phyloP scores from a whole-genome alignment of 352 stramenopile genomes.

The Globisporangium abappressorium region DNA sequence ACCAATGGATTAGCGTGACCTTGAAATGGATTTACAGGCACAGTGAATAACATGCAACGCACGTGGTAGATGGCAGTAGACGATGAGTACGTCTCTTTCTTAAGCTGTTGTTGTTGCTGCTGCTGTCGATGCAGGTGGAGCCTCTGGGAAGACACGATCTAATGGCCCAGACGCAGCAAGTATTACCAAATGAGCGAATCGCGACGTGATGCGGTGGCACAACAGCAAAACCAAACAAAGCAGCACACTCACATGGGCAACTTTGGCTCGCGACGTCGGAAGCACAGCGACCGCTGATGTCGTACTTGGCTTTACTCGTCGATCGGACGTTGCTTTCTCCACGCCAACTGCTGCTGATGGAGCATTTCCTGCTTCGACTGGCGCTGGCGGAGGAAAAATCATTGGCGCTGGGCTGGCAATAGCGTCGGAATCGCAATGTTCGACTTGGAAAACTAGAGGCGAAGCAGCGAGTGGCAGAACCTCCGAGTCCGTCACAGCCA shows the following conservation, averaged over 20 bases:
- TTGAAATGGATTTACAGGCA: neutral
- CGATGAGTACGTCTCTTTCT: neutral
- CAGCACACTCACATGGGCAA: conserved; percentile 7
- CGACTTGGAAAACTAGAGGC: neutral
- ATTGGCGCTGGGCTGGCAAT: neutral
- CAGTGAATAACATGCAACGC: neutral
- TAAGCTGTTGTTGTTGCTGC: conserved; percentile 4
- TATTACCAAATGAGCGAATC: neutral
- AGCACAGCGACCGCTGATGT: conserved; percentile 1
- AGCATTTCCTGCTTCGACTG: neutral
- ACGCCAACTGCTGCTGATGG: neutral
- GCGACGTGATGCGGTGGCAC: neutral
- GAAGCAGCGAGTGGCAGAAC: neutral
- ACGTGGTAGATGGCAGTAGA: conserved; percentile 3
- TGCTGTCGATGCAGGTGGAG: conserved; percentile 14
- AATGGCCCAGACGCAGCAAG: neutral
- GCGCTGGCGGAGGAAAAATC: conserved; percentile 9
- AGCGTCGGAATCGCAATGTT: neutral
- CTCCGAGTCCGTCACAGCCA: neutral
- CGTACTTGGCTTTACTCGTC: neutral
- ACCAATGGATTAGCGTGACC: neutral
- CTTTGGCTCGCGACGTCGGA: conserved; percentile 12
- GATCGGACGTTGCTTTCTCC: neutral
- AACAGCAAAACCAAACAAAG: neutral
- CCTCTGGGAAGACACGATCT: conserved; percentile 10